Conservation (phyloP, 352 stramenopile species). For the Globisporangium parvum region DNA sequence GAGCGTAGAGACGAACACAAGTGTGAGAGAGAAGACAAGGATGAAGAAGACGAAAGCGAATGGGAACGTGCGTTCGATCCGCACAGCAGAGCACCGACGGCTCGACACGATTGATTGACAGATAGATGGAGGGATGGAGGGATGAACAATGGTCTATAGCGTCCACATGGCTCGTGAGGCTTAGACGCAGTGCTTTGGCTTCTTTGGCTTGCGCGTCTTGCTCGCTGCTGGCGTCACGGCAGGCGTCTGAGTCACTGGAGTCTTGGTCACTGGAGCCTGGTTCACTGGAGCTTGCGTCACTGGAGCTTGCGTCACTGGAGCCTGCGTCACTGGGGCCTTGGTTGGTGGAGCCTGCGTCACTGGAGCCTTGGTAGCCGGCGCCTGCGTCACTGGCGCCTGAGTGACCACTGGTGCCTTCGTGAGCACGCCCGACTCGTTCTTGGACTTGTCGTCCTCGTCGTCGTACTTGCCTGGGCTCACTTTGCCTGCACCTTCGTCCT, state of each 20-base stretch:
- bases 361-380: not conserved
- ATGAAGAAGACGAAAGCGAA: no score
- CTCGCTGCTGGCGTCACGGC: constrained; percentile 4
- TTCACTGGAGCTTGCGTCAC: not conserved
- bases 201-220: constrained; percentile 14
- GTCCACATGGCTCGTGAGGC: no score
- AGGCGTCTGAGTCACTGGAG: not conserved
- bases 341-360: not conserved
- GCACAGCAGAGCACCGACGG: not conserved
- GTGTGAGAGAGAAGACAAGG: no score
- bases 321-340: not conserved
- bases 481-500: constrained; percentile 10
- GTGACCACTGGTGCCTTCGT: constrained; percentile 3
- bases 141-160: not conserved
- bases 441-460: constrained; percentile 6
- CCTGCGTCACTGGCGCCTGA: constrained; percentile 2
- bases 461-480: constrained; percentile 13
- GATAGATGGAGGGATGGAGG: not conserved
- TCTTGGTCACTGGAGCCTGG: not conserved
- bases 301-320: not conserved
- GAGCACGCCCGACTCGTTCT: constrained; percentile 5
- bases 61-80: no score
- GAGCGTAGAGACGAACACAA: no score
- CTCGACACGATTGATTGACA: not conserved
- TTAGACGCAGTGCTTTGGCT: constrained; percentile 21